Percentiles rank a stretch among this genome's conserved stretches.
phyloP scores from a whole-genome alignment of 2,329 filamentous ascomycete genomes.

The Trematosphaeria pertusa region DNA sequence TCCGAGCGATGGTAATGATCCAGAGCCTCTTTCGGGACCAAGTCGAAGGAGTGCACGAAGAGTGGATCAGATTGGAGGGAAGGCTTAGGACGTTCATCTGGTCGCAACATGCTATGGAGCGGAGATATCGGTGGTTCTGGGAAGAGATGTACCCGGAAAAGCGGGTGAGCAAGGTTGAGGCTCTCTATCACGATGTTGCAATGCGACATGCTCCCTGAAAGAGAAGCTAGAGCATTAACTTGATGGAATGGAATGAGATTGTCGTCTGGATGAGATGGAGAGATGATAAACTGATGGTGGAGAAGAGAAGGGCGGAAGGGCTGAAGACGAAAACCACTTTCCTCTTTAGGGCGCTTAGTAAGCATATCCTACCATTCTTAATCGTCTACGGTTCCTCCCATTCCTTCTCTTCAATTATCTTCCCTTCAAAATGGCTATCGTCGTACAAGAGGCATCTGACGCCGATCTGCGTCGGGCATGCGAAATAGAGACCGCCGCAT shows the following conservation, averaged over 20 bases:
- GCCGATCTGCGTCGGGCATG: constrained; percentile 30
- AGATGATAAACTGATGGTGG: not conserved
- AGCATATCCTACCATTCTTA: not conserved
- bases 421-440: constrained; percentile 28
- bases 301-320: not conserved
- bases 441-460: constrained; percentile 28
- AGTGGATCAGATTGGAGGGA: constrained; percentile 11
- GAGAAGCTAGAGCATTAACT: no score
- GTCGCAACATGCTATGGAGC: constrained; percentile 20
- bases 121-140: constrained; percentile 17
- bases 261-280: no score
- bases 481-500: constrained; percentile 31
- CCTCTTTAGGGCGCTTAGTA: no score
- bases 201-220: no score
- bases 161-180: not conserved
- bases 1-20: constrained; percentile 8
- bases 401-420: no score
- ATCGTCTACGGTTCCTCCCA: no score
- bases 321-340: not conserved
- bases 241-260: no score
- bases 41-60: constrained; percentile 4
- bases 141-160: constrained; percentile 11
- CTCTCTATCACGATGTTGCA: no score
- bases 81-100: constrained; percentile 19
- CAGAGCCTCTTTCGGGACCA: constrained; percentile 1